phyloP scores from a whole-genome alignment of 2,329 filamentous ascomycete species.

The Colletotrichum euphorbiae region DNA sequence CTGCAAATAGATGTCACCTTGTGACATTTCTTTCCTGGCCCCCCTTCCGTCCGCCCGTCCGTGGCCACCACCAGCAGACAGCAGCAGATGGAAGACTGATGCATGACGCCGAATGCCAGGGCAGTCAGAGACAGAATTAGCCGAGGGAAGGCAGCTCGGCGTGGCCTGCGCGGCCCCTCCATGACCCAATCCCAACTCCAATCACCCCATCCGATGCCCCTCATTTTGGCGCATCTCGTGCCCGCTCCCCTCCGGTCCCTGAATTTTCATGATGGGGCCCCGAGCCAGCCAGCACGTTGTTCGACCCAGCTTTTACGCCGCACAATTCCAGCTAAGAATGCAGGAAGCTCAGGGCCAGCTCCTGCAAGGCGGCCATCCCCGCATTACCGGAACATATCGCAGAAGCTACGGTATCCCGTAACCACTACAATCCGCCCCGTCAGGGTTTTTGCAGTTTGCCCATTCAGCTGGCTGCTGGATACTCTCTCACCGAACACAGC shows the following conservation, averaged over 20 bases:
- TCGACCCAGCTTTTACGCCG: neutral
- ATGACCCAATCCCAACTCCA: conserved; percentile 31
- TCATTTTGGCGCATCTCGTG: conserved; percentile 33
- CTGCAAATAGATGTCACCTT: conserved; percentile 10
- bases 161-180: conserved; percentile 25
- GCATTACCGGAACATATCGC: conserved; percentile 30
- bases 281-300: neutral
- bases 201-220: conserved; percentile 31
- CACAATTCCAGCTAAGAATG: neutral
- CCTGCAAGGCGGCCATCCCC: conserved; percentile 20
- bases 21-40: neutral
- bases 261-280: neutral
- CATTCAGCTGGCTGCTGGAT: neutral
- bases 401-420: conserved; percentile 8
- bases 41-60: conserved; percentile 17
- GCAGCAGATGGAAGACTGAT: neutral
- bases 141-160: neutral
- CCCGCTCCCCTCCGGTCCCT: conserved; percentile 38
- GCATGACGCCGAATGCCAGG: too few species aligned
- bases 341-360: conserved; percentile 12
- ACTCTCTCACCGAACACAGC: conserved; percentile 34
- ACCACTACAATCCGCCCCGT: conserved; percentile 10
- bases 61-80: neutral
- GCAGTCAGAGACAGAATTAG: neutral
- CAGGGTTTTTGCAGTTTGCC: conserved; percentile 1